A percentile compares a stretch with the other conserved stretches of the same genome.
Evolutionary conservation across 108 stramenopile genomes (phyloP).

Genomic region (Cylindrotheca closterium): DNA sequence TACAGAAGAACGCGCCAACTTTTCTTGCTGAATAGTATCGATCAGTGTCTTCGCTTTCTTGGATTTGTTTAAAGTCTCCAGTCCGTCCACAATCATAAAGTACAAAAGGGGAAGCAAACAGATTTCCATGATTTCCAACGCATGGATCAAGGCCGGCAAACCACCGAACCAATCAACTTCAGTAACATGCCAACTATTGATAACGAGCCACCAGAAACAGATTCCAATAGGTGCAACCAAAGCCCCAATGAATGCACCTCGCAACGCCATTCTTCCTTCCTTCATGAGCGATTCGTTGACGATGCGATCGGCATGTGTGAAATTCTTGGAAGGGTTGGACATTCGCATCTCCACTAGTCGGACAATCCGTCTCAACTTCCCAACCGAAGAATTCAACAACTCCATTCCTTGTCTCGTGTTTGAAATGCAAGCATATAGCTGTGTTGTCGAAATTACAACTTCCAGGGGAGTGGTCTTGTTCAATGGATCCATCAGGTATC

Average conservation of each 20-base stretch:
- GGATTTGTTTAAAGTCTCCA: slow-evolving; percentile 34
- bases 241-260: slow-evolving; percentile 56
- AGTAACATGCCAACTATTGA: slow-evolving; percentile 82
- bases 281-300: slow-evolving; percentile 56
- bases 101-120: slow-evolving; percentile 67
- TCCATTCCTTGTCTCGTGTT: slow-evolving; percentile 45
- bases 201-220: slow-evolving; percentile 80
- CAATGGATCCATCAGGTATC: slow-evolving; percentile 51
- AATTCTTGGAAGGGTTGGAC: slow-evolving; percentile 3
- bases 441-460: slow-evolving; percentile 69
- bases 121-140: slow-evolving; percentile 77
- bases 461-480: slow-evolving; percentile 83
- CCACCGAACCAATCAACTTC: slow-evolving; percentile 83
- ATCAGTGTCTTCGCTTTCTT: slow-evolving; percentile 46
- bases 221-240: slow-evolving; percentile 65
- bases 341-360: slow-evolving; percentile 38
- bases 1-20: slow-evolving; percentile 7
- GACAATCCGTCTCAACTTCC: slow-evolving; percentile 53
- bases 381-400: slow-evolving; percentile 44
- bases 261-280: slow-evolving; percentile 54
- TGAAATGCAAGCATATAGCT: slow-evolving; percentile 70
- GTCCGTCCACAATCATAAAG: slow-evolving; percentile 73
- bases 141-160: slow-evolving; percentile 71
- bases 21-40: slow-evolving; percentile 13
- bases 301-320: slow-evolving; percentile 42